Percentiles rank a stretch among this genome's conserved stretches.
Conservation (phyloP, 176 grass and related monocot species). For the Juncus effusus region DNA sequence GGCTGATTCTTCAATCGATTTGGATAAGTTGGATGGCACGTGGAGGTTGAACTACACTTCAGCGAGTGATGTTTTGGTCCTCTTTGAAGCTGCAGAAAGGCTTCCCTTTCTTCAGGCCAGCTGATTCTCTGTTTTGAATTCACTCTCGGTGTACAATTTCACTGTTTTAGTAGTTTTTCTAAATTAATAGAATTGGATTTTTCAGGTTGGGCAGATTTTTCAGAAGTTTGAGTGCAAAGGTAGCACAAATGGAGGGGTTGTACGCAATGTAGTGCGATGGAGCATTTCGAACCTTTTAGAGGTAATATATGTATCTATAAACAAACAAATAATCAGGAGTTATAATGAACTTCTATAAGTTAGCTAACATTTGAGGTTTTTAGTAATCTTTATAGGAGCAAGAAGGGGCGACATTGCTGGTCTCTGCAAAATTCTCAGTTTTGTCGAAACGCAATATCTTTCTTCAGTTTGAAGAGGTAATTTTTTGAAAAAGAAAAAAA, state of each 20-base stretch:
- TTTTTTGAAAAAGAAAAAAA: not conserved
- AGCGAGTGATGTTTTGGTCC: constrained; percentile 69
- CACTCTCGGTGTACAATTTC: too few relatives aligned
- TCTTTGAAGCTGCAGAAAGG: constrained; percentile 80
- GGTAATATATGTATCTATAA: constrained; percentile 34
- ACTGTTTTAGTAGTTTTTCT: too few relatives aligned
- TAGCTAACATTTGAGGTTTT: constrained; percentile 29
- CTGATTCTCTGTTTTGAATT: not conserved
- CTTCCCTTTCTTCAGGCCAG: constrained; percentile 66
- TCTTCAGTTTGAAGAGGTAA: constrained; percentile 97
- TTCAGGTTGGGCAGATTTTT: constrained; percentile 82
- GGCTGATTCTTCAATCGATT: constrained; percentile 47
- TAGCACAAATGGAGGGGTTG: constrained; percentile 46
- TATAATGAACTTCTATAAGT: too few relatives aligned
- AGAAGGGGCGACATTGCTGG: constrained; percentile 89
- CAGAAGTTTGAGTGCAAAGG: constrained; percentile 96
- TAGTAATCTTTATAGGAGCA: constrained; percentile 67
- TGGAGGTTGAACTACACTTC: constrained; percentile 94
- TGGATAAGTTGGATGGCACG: constrained; percentile 64
- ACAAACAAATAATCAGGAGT: not conserved
- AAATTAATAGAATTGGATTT: constrained; percentile 22
- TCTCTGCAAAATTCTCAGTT: constrained; percentile 84
- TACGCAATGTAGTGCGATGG: constrained; percentile 91
- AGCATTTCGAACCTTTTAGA: constrained; percentile 76
- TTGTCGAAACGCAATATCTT: constrained; percentile 84